Base-by-base conservation (phyloP, 192 early-diverging fungal species). In the Entomortierella lignicola region DNA sequence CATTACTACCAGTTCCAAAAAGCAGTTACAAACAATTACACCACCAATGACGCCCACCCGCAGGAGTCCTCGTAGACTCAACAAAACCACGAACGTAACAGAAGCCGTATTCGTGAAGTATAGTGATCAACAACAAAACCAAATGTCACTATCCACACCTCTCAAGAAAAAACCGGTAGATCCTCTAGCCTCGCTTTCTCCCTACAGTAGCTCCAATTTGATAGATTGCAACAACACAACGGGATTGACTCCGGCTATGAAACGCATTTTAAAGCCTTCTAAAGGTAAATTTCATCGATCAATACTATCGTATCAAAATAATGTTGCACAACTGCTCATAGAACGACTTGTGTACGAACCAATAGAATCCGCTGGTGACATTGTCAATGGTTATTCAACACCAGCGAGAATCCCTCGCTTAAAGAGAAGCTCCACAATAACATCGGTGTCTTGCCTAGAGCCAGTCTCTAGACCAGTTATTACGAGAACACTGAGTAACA, bases 231-330 rank as follows among this genome's bases (percentile, higher is more conserved):
- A 60, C 39, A 64, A 66, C 39, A 53, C 55, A 2, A 72, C 70
- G 10, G 71, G 71, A 44, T 47, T 73, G 50, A 73, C 71, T 2
- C 71, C 71, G 21, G 44, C 47, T 11, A 26, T 73, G 30, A 66
- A 66, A 29, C 63, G 63, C 44, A 66, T 64, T 55, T 39, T 73
- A 8, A 66, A 65, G 34, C 41, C 42, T 4, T 37, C 53, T 29
- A 73, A 60, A 31, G 60, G 70, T 72, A 71, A 17, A 48, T 8
- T 13, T 51, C 29, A 10, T 51, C 44, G 17, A 30, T 48, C 48
- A 6, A 51, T 51, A 6, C 18, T 47, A 21, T 31, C 6, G 29
- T 20, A 3, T 51, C 21, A n/a, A n/a, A n/a, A n/a, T 63, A 13
- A 51, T 62, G 25, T 37, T 39, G 0, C 34, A 31, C 53, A 55